Evolutionary conservation across 1,284 basidiomycete species (phyloP).

Genomic region (Takashimella koratensis): DNA sequence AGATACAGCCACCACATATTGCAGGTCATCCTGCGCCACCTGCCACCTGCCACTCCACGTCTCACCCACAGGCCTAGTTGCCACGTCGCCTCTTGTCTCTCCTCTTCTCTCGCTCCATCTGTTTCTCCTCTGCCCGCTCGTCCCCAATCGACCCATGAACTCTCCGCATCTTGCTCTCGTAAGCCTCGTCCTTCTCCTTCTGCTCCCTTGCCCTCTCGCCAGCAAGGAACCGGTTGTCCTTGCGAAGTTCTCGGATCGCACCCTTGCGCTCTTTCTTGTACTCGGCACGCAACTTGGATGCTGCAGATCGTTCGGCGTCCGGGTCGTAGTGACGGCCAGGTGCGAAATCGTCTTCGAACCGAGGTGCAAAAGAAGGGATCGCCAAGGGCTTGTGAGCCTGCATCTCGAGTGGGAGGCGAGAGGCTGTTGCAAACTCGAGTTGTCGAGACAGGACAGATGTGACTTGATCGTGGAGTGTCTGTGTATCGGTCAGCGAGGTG

Average conservation of each 20-base stretch:
- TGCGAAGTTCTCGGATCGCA: slow-evolving; percentile 91
- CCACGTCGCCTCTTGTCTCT: slow-evolving; percentile 63
- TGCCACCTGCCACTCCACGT: too few relatives aligned
- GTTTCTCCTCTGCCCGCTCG: slow-evolving; percentile 94
- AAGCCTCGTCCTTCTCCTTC: slow-evolving; percentile 73
- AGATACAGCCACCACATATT: too few relatives aligned
- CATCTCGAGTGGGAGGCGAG: slow-evolving; percentile 73
- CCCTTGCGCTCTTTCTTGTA: slow-evolving; percentile 97
- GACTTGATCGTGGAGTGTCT: slow-evolving; percentile 53
- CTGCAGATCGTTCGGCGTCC: slow-evolving; percentile 84
- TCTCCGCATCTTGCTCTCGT: slow-evolving; percentile 74
- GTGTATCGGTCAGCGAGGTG: slow-evolving; percentile 4
- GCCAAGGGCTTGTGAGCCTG: slow-evolving; percentile 97
- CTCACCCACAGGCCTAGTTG: too few relatives aligned
- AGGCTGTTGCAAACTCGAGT: slow-evolving; percentile 67
- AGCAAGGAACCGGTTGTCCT: slow-evolving; percentile 92
- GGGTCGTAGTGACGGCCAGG: slow-evolving; percentile 74
- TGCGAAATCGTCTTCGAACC: slow-evolving; percentile 82
- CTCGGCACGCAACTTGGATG: slow-evolving; percentile 77
- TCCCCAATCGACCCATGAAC: slow-evolving; percentile 77
- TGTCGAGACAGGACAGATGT: slow-evolving; percentile 58
- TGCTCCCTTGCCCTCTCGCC: slow-evolving; percentile 78
- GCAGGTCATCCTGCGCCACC: too few relatives aligned
- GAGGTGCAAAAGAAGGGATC: slow-evolving; percentile 87
- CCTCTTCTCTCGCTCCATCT: slow-evolving; percentile 69